Conservation (phyloP, 176 grass and related monocot genomes). For the Oryza australiensis region DNA sequence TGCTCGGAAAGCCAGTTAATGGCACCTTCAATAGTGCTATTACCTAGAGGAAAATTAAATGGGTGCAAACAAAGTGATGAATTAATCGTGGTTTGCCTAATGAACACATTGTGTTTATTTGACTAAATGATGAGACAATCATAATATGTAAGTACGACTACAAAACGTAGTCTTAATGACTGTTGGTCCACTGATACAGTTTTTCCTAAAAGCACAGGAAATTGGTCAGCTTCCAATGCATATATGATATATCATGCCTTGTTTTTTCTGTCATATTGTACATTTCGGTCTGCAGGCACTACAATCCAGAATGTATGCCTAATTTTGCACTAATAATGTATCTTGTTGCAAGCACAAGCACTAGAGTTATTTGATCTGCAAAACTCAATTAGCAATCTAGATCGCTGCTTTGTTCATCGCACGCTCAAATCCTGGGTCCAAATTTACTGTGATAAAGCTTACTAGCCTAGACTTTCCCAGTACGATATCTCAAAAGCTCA, state of each 20-base stretch:
- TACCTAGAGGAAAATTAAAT: slow-evolving; percentile 61
- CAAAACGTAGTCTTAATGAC: background rate
- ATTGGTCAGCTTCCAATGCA: background rate
- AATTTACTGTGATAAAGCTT: background rate
- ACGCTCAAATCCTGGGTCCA: background rate
- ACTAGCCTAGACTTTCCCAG: background rate
- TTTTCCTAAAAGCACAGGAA: background rate
- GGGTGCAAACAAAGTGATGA: background rate
- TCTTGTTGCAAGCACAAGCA: background rate
- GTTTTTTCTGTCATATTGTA: background rate
- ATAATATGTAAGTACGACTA: background rate
- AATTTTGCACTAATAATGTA: background rate
- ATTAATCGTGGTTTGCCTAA: background rate
- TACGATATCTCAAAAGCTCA: background rate
- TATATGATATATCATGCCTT: background rate
- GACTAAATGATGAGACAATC: background rate
- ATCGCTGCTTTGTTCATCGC: background rate
- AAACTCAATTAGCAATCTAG: background rate
- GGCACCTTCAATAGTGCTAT: slow-evolving; percentile 95
- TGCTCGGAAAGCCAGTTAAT: slow-evolving; percentile 99
- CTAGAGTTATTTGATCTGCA: background rate
- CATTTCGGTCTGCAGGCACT: background rate
- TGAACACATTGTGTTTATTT: background rate
- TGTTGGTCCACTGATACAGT: background rate
- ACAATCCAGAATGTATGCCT: background rate